phyloP scores from a whole-genome alignment of 495 filamentous ascomycete species.

The Tirmania nivea region DNA sequence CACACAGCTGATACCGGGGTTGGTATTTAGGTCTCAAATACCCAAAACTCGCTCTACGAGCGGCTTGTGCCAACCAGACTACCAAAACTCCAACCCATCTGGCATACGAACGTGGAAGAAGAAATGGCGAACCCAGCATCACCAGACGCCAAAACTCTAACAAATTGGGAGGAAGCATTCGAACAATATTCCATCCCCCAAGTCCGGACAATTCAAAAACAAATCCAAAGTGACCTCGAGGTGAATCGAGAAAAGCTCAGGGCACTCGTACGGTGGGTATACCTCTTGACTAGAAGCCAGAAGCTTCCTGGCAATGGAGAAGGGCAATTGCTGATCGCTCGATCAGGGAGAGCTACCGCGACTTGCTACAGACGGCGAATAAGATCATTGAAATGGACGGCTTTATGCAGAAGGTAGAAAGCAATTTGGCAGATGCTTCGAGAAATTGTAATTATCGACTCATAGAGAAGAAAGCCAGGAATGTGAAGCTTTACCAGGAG shows the following conservation, averaged over 20 bases:
- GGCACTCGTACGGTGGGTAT: conserved; percentile 59
- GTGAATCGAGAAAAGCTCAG: conserved; percentile 76
- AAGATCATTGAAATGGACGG: conserved; percentile 72
- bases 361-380: conserved; percentile 80
- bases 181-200: conserved; percentile 26
- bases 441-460: conserved; percentile 51
- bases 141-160: conserved; percentile 7
- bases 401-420: conserved; percentile 53
- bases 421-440: conserved; percentile 46
- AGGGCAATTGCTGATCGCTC: not conserved
- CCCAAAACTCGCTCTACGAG: too few species aligned
- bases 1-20: too few species aligned
- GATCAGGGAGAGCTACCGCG: conserved; percentile 61
- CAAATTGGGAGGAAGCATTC: conserved; percentile 19
- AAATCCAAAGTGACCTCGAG: conserved; percentile 33
- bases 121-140: conserved; percentile 2
- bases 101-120: too few species aligned
- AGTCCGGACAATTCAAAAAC: conserved; percentile 38
- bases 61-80: too few species aligned
- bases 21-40: too few species aligned
- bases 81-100: too few species aligned
- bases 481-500: conserved; percentile 37
- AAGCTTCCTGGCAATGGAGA: not conserved
- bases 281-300: not conserved
- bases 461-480: conserved; percentile 43